These are phyloP conservation scores for Geopyxis carbonaria DNA, from an alignment of 495 filamentous ascomycete species.

Conservation along the genomic window DNA sequence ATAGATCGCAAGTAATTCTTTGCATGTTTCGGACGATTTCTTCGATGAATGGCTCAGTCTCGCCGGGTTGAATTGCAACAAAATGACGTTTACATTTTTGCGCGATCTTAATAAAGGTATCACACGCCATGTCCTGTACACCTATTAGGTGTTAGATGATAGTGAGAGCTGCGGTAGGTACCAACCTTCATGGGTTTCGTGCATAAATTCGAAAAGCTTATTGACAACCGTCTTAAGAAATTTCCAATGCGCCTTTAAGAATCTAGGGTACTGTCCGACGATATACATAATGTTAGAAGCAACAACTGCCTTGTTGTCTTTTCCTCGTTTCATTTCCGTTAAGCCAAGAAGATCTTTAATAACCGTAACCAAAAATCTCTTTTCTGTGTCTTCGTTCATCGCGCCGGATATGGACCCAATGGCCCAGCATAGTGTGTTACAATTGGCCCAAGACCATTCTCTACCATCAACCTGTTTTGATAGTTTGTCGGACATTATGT, in stretches of 20 bases:
- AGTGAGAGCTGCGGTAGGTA: constrained; percentile 10
- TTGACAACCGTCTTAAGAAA: constrained; percentile 99
- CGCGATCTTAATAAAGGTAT: constrained; percentile 99
- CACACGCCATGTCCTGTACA: constrained; percentile 99
- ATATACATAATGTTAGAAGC: constrained; percentile 99
- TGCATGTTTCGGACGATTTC: constrained; percentile 92
- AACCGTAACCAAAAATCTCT: constrained; percentile 92
- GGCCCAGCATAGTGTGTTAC: constrained; percentile 98
- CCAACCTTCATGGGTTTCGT: constrained; percentile 92
- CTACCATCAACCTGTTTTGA: constrained; percentile 80
- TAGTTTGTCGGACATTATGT: constrained; percentile 98
- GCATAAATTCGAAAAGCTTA: constrained; percentile 99
- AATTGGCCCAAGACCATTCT: constrained; percentile 99
- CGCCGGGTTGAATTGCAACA: constrained; percentile 84
- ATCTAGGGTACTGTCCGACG: constrained; percentile 93
- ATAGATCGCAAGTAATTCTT: constrained; percentile 86
- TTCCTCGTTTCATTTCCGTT: constrained; percentile 97
- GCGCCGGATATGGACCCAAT: constrained; percentile 96
- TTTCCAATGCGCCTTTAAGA: constrained; percentile 98
- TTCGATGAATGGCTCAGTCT: constrained; percentile 92
- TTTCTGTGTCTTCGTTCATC: constrained; percentile 99
- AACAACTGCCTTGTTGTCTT: constrained; percentile 98
- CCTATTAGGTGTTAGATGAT: constrained; percentile 36
- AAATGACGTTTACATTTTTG: constrained; percentile 97
- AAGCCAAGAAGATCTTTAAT: constrained; percentile 97